Evolutionary conservation across 495 filamentous ascomycete species (phyloP).

Genomic region (Echria macrotheca): DNA sequence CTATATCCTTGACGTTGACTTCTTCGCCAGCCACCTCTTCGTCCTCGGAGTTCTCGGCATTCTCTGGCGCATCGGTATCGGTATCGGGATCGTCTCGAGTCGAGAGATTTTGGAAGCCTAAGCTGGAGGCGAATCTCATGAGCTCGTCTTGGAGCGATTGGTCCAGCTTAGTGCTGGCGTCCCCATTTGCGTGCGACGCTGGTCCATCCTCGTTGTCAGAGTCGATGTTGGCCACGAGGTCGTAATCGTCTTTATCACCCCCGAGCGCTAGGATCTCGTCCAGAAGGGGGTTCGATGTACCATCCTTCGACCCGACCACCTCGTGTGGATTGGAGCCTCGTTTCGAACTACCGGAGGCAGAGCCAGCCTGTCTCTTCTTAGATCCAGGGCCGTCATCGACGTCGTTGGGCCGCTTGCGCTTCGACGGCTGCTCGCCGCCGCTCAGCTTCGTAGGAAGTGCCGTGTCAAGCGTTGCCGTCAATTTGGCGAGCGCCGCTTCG

Average conservation of each 20-base stretch:
- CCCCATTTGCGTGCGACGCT: too few species aligned
- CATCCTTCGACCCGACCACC: conserved; percentile 6
- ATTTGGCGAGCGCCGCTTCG: conserved; percentile 54
- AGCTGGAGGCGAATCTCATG: conserved; percentile 38
- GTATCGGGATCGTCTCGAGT: conserved; percentile 23
- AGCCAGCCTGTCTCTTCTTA: conserved; percentile 45
- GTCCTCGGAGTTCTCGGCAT: conserved; percentile 25
- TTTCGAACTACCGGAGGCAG: too few species aligned
- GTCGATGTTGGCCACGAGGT: conserved; percentile 55
- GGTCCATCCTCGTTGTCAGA: conserved; percentile 59
- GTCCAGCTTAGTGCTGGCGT: conserved; percentile 29
- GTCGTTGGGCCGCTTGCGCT: conserved; percentile 38
- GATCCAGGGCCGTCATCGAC: conserved; percentile 34
- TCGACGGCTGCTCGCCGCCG: conserved; percentile 34
- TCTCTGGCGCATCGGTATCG: conserved; percentile 27
- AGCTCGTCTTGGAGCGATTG: conserved; percentile 36
- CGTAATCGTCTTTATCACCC: conserved; percentile 69
- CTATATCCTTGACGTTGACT: too few species aligned
- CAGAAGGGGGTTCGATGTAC: conserved; percentile 42
- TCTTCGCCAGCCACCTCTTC: conserved; percentile 25
- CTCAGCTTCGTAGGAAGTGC: conserved; percentile 25
- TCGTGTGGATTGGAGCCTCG: conserved; percentile 22
- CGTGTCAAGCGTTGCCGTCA: conserved; percentile 62
- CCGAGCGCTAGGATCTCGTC: conserved; percentile 73
- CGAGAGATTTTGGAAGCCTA: conserved; percentile 40